A percentile compares a stretch with the other conserved stretches of the same genome.
phyloP scores from a whole-genome alignment of 768 basidiomycete genomes.

The Terana coerulea region DNA sequence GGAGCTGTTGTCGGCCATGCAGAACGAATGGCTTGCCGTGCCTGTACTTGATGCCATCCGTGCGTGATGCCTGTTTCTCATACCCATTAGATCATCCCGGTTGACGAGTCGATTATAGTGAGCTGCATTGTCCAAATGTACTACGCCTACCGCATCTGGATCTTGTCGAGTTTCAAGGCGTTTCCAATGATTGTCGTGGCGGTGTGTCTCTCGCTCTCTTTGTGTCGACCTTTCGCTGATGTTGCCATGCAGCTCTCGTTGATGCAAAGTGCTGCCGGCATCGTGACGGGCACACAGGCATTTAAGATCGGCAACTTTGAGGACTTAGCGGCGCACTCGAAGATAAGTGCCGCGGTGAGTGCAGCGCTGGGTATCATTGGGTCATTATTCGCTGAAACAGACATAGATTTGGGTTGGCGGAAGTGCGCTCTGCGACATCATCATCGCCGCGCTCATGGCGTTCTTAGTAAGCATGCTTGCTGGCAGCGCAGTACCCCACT shows the following conservation, averaged over 20 bases:
- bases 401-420: conserved; percentile 24
- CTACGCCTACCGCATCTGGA: background rate
- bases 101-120: too few species aligned
- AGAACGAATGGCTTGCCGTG: background rate
- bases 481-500: background rate
- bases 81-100: background rate
- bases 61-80: background rate
- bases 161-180: background rate
- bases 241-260: conserved; percentile 7
- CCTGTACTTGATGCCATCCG: conserved; percentile 4
- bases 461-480: conserved; percentile 19
- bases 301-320: background rate
- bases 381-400: background rate
- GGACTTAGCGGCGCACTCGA: background rate
- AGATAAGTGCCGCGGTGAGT: too few species aligned
- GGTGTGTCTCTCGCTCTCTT: background rate
- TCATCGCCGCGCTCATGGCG: conserved; percentile 23
- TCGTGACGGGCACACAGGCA: background rate
- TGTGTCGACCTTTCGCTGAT: too few species aligned
- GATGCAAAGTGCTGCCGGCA: background rate
- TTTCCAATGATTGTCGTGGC: background rate
- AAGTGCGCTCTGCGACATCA: conserved; percentile 20
- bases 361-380: too few species aligned
- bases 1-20: background rate
- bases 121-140: conserved; percentile 2